Base-by-base conservation (phyloP, 2,329 filamentous ascomycete species). In the Ceratocystis alfenasii region DNA sequence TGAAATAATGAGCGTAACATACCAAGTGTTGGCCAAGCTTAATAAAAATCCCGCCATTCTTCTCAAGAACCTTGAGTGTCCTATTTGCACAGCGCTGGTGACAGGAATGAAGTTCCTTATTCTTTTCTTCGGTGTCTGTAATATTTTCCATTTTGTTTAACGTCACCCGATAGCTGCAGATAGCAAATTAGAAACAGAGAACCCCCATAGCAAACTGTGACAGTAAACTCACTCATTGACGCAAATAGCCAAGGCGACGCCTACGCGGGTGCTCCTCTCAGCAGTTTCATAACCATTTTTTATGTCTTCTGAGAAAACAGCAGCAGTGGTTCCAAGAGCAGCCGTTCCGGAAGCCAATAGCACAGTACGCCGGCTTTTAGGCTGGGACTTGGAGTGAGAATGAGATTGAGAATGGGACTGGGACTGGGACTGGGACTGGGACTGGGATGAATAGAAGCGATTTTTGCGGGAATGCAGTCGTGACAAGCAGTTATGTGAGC, bases 21-120 rank as follows among this genome's bases (percentile, higher is more conserved):
- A 87, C 85, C 76, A 99, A 76, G 76, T 99, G 94, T 72, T 99
- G 94, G 6, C 94, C 94, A 48, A 99, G 79, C 76, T 99, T 99
- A 74, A 99, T 97, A 72, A 97, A 99, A 69, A 99, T 96, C 33
- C 93, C 95, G 30, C 95, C 94, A 75, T 96, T 97, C 79, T 89
- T 90, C 80, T 99, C 94, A 69, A 97, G 78, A 1, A 95, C 92
- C 66, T 81, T 83, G 53, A 97, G 78, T 0, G 94, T 96, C 68
- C 94, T 85, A 71, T 90, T 83, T 36, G 94, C 94, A 77, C 94
- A 99, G 75, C 94, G 84, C 74, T 95, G 88, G 76, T 99, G 94
- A 73, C 94, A 97, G 69, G 86, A 86, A 70, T 85, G 88, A 64
- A 99, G 78, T 46, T 87, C 75, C n/a, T 76, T 79, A n/a, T 83